Evolutionary conservation across 257 asterid species (phyloP), one percentile per base, ranked within the genome.

Genomic region (Solanum arcanum): DNA sequence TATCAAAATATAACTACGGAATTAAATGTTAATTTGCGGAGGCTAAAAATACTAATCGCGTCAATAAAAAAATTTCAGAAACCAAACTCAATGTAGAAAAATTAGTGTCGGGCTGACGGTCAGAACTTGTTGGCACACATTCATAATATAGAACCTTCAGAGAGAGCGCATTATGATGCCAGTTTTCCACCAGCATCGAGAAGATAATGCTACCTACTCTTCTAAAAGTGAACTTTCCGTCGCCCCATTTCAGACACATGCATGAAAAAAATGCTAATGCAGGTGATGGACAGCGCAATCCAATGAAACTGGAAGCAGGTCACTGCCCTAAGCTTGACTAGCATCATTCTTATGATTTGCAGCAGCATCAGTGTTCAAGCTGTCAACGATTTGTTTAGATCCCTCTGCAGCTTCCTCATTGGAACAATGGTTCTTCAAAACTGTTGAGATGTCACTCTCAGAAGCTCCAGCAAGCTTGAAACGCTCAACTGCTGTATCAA

Each of bases 381-480:
- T 90, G 89, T 92, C 92, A n/a, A 74, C 88, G 73, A 88, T 87
- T 81, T 90, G 89, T 91, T 87, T 90, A 5, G 77, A 86, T 70
- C 87, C 95, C 64, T 83, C 90, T 1, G 87, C 86, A 66, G 89
- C 92, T 69, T 87, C 94, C 90, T 93, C 97, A 70, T 94, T 96
- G 74, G 98, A 97, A 86, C 93, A 91, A 88, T 95, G 99, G 88
- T 95, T 97, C 77, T 94, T 97, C 64, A 94, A 86, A 84, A 95
- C 98, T 0, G 98, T 92, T 6, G 93, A 91, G 62, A 97, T 96
- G 83, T 97, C 98, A 6, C 95, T 88, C 86, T 97, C 99, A 52
- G 99, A 97, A 88, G 99, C 98, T 69, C 99, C 98, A 21, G 99
- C 98, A 66, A 93, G 99, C 90, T 93, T 95, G 87, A 97, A 95